Percentiles rank a stretch among this genome's conserved stretches.
These are phyloP conservation scores for Fusarium veterinarium DNA, from an alignment of 2,329 filamentous ascomycete species.

Conservation along the genomic window DNA sequence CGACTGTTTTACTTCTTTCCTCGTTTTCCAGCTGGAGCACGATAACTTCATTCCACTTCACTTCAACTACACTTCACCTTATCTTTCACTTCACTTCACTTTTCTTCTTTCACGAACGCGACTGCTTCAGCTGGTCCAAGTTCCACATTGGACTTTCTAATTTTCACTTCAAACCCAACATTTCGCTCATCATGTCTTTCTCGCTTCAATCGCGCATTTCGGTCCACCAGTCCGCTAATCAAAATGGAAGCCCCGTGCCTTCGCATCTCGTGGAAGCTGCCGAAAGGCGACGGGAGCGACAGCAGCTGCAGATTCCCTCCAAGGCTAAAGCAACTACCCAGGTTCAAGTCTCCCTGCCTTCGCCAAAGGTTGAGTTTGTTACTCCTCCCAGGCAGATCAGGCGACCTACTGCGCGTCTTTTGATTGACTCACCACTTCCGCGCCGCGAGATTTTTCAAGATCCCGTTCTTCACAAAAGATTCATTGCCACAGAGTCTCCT, in stretches of 20 bases:
- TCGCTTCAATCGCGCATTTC: slow-evolving; percentile 9
- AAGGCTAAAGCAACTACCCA: not conserved
- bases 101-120: not conserved
- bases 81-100: not conserved
- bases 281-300: slow-evolving; percentile 18
- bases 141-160: not conserved
- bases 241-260: slow-evolving; percentile 18
- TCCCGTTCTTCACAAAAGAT: slow-evolving; percentile 8
- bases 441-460: slow-evolving; percentile 22
- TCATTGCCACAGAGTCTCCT: slow-evolving; percentile 16
- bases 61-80: not conserved
- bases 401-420: slow-evolving; percentile 17
- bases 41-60: not conserved
- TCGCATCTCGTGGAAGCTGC: slow-evolving; percentile 13
- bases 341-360: not conserved
- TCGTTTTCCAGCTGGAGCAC: not conserved
- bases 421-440: slow-evolving; percentile 28
- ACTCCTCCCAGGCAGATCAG: slow-evolving; percentile 27
- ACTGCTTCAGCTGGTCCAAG: slow-evolving; percentile 6
- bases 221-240: slow-evolving; percentile 21
- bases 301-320: slow-evolving; percentile 6
- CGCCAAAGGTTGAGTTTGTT: slow-evolving; percentile 2
- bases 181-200: slow-evolving; percentile 16
- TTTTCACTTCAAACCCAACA: slow-evolving; percentile 1
- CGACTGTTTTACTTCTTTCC: not conserved